Percentiles rank a stretch among this genome's conserved stretches.
phyloP scores from a whole-genome alignment of 73 alveolate genomes.

The Halteria grandinella region DNA sequence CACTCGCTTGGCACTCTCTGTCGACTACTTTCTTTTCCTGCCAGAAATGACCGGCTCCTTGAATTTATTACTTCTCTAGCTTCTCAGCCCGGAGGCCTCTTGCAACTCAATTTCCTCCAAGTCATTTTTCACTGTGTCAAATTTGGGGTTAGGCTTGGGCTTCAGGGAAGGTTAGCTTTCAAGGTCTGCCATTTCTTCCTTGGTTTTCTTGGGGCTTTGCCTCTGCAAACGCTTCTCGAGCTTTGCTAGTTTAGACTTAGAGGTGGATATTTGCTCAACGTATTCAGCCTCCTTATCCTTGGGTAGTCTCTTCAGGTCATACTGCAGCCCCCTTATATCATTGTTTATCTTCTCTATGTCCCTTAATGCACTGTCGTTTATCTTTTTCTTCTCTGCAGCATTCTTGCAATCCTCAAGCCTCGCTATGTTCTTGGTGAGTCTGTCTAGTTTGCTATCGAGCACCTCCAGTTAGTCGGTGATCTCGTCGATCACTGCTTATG shows the following conservation, averaged over 20 bases:
- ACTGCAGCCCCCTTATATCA: slow-evolving; percentile 4
- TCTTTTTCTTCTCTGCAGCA: neutral
- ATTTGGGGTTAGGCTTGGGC: neutral
- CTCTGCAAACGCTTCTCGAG: neutral
- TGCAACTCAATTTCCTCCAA: neutral
- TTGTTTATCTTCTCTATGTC: slow-evolving; percentile 29
- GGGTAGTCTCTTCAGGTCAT: slow-evolving; percentile 36
- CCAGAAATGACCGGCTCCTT: too few species aligned
- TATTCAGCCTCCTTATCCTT: slow-evolving; percentile 32
- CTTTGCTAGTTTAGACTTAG: neutral
- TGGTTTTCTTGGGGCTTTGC: neutral
- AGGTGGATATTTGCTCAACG: neutral
- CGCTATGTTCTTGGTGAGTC: too few species aligned
- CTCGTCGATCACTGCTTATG: too few species aligned
- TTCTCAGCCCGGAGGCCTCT: too few species aligned
- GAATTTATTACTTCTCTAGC: neutral
- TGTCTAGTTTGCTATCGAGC: too few species aligned
- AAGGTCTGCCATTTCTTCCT: too few species aligned
- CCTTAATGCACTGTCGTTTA: neutral
- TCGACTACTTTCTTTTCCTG: too few species aligned
- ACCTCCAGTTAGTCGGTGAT: too few species aligned
- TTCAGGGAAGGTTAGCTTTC: too few species aligned
- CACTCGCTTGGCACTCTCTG: too few species aligned
- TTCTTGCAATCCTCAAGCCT: too few species aligned
- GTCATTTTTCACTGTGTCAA: neutral